These are phyloP conservation scores for Davidsoniella virescens DNA, from an alignment of 2,329 filamentous ascomycete genomes.

Conservation along the genomic window DNA sequence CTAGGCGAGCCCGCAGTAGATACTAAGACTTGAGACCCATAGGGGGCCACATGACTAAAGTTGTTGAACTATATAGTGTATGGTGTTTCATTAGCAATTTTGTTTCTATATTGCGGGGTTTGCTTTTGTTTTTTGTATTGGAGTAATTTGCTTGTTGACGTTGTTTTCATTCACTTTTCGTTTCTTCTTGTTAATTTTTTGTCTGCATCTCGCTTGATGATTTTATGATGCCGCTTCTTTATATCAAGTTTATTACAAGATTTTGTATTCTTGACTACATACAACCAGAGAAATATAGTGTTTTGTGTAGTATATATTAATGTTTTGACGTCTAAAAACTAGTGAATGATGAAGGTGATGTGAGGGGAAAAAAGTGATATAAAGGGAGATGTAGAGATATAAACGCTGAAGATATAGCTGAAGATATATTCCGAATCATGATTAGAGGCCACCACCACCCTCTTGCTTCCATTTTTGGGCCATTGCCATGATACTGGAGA, in stretches of 20 bases:
- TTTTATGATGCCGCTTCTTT: background rate
- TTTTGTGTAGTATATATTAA: no score
- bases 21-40: no score
- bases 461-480: conserved; percentile 77
- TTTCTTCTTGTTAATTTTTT: conserved; percentile 1
- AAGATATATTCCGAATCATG: background rate
- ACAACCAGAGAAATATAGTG: no score
- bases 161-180: conserved; percentile 1
- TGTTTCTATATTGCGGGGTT: no score
- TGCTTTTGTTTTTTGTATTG: background rate
- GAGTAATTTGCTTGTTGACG: background rate
- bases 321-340: background rate
- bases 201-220: background rate
- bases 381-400: background rate
- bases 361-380: background rate
- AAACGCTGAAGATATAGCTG: background rate
- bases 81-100: no score
- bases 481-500: conserved; percentile 71
- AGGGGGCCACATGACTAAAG: no score
- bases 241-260: no score
- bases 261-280: no score
- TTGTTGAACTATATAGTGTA: no score
- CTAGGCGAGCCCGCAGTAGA: no score
- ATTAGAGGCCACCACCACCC: conserved; percentile 16
- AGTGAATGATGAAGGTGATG: background rate